Evolutionary conservation across 2,329 filamentous ascomycete genomes (phyloP).

Genomic region (Metarhizium rileyi): DNA sequence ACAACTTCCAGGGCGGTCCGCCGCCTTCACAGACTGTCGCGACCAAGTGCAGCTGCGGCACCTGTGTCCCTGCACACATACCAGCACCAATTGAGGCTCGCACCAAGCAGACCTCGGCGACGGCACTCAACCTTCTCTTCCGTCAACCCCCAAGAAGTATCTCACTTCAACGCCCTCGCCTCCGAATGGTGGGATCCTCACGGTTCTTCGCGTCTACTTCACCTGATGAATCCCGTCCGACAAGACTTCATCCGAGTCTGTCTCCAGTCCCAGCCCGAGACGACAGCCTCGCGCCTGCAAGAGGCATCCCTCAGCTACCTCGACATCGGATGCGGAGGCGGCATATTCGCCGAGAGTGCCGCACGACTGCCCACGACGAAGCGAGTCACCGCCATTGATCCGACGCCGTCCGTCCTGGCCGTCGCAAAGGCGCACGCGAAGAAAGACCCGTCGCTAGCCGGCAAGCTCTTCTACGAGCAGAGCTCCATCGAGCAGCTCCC

Average conservation of each 20-base stretch:
- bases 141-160: constrained; percentile 81
- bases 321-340: constrained; percentile 90
- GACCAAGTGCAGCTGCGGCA: background rate
- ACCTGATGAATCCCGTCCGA: constrained; percentile 95
- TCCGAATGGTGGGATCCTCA: constrained; percentile 96
- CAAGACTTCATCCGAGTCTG: constrained; percentile 83
- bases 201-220: constrained; percentile 81
- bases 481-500: constrained; percentile 64
- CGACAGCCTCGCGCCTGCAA: constrained; percentile 18
- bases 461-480: constrained; percentile 63
- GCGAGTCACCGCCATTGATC: constrained; percentile 68
- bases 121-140: constrained; percentile 43
- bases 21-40: constrained; percentile 1
- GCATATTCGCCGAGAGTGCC: constrained; percentile 87
- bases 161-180: constrained; percentile 89
- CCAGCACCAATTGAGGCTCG: background rate
- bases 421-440: constrained; percentile 69
- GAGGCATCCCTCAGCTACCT: constrained; percentile 53
- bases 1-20: background rate
- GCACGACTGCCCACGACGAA: constrained; percentile 55
- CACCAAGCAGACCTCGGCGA: background rate
- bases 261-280: constrained; percentile 40
- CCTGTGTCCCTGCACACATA: background rate
- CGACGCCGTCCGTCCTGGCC: constrained; percentile 60
- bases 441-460: constrained; percentile 57